Evolutionary conservation across 345 rosid species (phyloP).

Genomic region (Crucihimalaya himalaica): DNA sequence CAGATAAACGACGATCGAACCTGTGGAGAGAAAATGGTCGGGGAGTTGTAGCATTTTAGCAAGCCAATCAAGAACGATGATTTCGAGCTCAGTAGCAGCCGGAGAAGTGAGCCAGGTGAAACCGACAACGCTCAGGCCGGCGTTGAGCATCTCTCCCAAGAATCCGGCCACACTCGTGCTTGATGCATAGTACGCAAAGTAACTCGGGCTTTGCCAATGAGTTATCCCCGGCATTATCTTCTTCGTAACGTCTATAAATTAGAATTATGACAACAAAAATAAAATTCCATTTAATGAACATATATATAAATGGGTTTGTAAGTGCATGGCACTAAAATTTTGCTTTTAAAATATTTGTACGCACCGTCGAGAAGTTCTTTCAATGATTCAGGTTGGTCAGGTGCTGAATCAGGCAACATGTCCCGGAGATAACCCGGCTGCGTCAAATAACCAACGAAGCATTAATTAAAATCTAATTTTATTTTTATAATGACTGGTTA

Average conservation of each 20-base stretch:
- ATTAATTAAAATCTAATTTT: too few relatives aligned
- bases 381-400: constrained; percentile 36
- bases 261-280: background rate
- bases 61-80: constrained; percentile 80
- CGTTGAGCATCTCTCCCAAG: constrained; percentile 38
- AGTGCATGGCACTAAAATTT: background rate
- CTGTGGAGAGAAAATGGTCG: constrained; percentile 65
- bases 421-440: constrained; percentile 32
- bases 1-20: constrained; percentile 42
- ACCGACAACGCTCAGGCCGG: constrained; percentile 33
- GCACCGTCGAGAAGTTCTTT: constrained; percentile 31
- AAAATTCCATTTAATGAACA: background rate
- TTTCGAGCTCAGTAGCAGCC: constrained; percentile 39
- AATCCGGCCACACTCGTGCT: constrained; percentile 39
- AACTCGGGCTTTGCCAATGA: constrained; percentile 41
- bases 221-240: constrained; percentile 40
- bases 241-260: constrained; percentile 17
- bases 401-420: constrained; percentile 37
- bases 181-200: constrained; percentile 36
- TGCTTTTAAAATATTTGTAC: background rate
- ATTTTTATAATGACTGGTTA: background rate
- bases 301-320: background rate
- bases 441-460: too few relatives aligned
- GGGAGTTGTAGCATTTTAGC: constrained; percentile 79
- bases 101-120: constrained; percentile 39